Evolutionary conservation across 73 alveolate species (phyloP), one percentile per base, ranked within the genome.

Genomic region (Paramecium caudatum): DNA sequence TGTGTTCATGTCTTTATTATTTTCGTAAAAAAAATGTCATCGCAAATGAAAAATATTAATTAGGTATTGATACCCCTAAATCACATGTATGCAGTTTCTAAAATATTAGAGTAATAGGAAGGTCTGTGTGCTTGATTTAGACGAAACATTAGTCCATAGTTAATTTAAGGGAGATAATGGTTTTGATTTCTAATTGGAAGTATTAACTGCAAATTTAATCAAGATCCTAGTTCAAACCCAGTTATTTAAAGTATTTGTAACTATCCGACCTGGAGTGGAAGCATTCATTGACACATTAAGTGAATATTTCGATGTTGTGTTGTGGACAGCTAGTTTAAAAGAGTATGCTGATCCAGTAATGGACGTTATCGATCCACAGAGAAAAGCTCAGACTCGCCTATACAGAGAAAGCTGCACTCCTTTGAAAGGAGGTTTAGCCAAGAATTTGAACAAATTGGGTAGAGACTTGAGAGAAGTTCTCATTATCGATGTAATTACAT

Each of bases 181-280:
- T 47, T 63, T 82, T 63, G 94, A 90, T 37, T 90, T 80, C 61
- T 80, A 27, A 4, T 61, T 88, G 37, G 45, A 48, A 13, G 94
- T 93, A 55, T 12, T 37, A 33, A 9, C n/a, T 9, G 4, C n/a
- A 0, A 21, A 4, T n/a, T 16, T 47, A 45, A 16, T n/a, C 8
- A 27, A 61, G 91, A 46, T 55, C 17, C 45, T 47, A 80, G 93
- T 82, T 83, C 61, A 46, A 82, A 45, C 45, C 27, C 16, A 13
- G 16, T 68, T 68, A 3, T 68, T 82, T 46, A 93, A 90, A 61
- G 93, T 95, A 15, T 93, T 92, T 74, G 98, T 95, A 3, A 46
- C 91, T 46, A 91, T 92, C 49, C 88, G 98, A 16, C 98, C 98
- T 1, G 94, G 96, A 61, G 98, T 93, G 0, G 95, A 90, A 86